phyloP scores from a whole-genome alignment of 805 yeast species.

The Vanderwaltozyma yarrowii region DNA sequence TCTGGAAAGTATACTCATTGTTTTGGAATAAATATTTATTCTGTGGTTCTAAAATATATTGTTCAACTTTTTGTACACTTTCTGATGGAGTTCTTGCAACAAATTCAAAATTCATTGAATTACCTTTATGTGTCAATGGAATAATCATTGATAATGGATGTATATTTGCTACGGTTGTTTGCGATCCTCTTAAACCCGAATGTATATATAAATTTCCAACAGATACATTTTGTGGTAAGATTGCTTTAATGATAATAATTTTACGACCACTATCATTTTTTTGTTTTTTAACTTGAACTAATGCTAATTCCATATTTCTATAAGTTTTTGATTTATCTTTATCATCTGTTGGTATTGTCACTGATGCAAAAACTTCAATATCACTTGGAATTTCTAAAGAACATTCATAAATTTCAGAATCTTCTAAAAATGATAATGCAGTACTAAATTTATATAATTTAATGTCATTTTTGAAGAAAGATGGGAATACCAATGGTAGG shows the following conservation, averaged over 20 bases:
- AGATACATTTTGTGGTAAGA: constrained; percentile 56
- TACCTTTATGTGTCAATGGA: constrained; percentile 66
- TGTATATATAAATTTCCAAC: constrained; percentile 70
- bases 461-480: constrained; percentile 53
- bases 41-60: constrained; percentile 83
- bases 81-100: constrained; percentile 66
- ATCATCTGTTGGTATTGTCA: constrained; percentile 41
- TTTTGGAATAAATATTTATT: constrained; percentile 46
- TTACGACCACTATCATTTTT: constrained; percentile 39
- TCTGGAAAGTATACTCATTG: constrained; percentile 53
- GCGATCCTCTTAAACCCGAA: constrained; percentile 55
- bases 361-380: constrained; percentile 53
- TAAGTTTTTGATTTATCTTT: constrained; percentile 6
- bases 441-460: constrained; percentile 62
- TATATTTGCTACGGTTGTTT: constrained; percentile 43
- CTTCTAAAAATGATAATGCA: constrained; percentile 61
- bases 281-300: constrained; percentile 74
- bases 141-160: constrained; percentile 66
- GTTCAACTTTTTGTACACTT: constrained; percentile 56
- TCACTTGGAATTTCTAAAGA: constrained; percentile 62
- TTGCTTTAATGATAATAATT: constrained; percentile 68
- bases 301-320: constrained; percentile 37
- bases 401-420: constrained; percentile 70
- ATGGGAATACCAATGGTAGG: constrained; percentile 80
- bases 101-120: constrained; percentile 48